Percentiles rank a stretch among this genome's conserved stretches.
Evolutionary conservation across 176 grass and related monocot species (phyloP).

Genomic region (Dendrocalamus sinicus): DNA sequence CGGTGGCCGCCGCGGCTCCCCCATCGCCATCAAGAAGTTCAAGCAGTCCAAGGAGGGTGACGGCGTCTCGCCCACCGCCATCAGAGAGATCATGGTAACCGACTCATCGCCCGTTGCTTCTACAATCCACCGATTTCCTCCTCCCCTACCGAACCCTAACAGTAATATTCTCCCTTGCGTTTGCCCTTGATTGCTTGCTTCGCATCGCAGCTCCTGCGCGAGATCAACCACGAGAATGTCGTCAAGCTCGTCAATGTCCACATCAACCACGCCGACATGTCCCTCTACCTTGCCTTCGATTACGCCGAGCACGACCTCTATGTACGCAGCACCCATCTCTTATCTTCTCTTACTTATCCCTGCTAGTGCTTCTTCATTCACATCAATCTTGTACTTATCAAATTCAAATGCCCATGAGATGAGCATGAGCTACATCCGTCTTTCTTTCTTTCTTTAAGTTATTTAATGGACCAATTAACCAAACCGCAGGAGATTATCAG

Average conservation of each 20-base stretch:
- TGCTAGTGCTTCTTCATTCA: not conserved
- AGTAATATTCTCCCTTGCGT: conserved; percentile 22
- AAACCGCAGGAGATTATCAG: conserved; percentile 84
- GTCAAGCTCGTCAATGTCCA: conserved; percentile 99
- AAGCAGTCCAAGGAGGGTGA: conserved; percentile 91
- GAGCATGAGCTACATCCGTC: not conserved
- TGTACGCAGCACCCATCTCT: conserved; percentile 49
- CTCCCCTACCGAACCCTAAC: not conserved
- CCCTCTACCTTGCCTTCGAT: conserved; percentile 94
- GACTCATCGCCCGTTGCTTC: not conserved
- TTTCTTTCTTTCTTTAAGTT: not conserved
- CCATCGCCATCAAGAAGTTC: conserved; percentile 98
- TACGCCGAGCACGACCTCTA: conserved; percentile 97
- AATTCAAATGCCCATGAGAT: not conserved
- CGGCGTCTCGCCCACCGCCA: conserved; percentile 85
- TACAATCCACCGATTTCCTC: not conserved
- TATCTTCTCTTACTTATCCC: conserved; percentile 2
- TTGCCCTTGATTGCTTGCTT: not conserved
- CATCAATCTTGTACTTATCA: not conserved
- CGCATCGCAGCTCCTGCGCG: conserved; percentile 70
- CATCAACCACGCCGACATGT: conserved; percentile 99
- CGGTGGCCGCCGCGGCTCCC: conserved; percentile 59
- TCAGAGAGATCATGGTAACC: conserved; percentile 93
- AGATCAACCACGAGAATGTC: conserved; percentile 93
- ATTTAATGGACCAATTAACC: conserved; percentile 1